These are phyloP conservation scores for Neonectria hederae DNA, from an alignment of 2,329 filamentous ascomycete species.

Conservation along the genomic window DNA sequence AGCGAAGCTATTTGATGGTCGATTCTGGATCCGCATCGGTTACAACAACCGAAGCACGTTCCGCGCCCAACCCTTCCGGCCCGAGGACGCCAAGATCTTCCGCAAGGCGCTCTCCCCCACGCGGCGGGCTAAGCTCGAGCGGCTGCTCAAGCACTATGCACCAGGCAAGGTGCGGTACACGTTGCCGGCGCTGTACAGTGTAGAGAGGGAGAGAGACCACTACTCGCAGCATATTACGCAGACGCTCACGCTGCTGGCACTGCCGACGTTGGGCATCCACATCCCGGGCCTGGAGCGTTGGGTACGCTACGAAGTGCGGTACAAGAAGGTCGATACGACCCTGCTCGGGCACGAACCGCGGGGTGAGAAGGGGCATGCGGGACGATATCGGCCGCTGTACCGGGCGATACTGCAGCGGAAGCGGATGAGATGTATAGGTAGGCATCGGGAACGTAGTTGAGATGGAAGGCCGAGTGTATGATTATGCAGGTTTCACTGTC, in stretches of 20 bases:
- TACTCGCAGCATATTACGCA: slow-evolving; percentile 37
- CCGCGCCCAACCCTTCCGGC: slow-evolving; percentile 57
- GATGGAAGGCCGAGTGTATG: slow-evolving; percentile 6
- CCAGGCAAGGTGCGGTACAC: slow-evolving; percentile 66
- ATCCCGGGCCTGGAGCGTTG: slow-evolving; percentile 58
- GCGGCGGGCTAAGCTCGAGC: slow-evolving; percentile 49
- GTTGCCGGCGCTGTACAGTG: slow-evolving; percentile 63
- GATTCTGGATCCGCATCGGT: slow-evolving; percentile 67
- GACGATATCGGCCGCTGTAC: slow-evolving; percentile 23
- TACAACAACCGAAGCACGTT: slow-evolving; percentile 55
- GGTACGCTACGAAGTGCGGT: slow-evolving; percentile 61
- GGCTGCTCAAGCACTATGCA: slow-evolving; percentile 58
- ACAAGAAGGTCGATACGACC: slow-evolving; percentile 58
- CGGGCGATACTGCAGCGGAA: slow-evolving; percentile 24
- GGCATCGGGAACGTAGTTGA: slow-evolving; percentile 21
- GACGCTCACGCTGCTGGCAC: slow-evolving; percentile 57
- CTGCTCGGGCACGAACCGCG: slow-evolving; percentile 46
- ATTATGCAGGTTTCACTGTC: slow-evolving; percentile 14
- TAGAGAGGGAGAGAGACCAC: slow-evolving; percentile 46
- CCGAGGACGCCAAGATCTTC: slow-evolving; percentile 58
- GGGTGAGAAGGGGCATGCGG: slow-evolving; percentile 18
- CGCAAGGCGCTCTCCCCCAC: slow-evolving; percentile 52
- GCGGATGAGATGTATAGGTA: slow-evolving; percentile 30
- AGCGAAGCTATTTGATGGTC: slow-evolving; percentile 63
- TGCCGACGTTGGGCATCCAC: slow-evolving; percentile 62